phyloP scores from a whole-genome alignment of 2,329 filamentous ascomycete species.

The Stachybotrys chartarum region DNA sequence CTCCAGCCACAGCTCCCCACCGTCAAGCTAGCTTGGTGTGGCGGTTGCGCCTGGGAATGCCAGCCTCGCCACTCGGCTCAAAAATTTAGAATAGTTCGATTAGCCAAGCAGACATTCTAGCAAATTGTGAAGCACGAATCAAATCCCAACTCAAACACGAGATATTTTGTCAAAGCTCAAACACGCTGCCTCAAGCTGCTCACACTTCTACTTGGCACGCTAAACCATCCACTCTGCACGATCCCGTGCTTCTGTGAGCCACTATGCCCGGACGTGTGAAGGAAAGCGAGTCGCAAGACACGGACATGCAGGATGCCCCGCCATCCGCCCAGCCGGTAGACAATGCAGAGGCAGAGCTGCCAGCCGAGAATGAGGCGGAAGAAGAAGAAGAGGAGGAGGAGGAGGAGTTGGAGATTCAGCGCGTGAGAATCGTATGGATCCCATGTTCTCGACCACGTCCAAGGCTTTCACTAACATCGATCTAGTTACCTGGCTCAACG shows the following conservation, averaged over 20 bases:
- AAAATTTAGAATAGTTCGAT: background rate
- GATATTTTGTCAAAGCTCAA: no score
- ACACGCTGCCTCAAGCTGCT: no score
- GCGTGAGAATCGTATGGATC: constrained; percentile 53
- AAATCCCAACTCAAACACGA: no score
- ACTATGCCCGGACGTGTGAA: constrained; percentile 34
- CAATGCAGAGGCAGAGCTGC: constrained; percentile 26
- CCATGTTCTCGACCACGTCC: background rate
- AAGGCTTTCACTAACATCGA: constrained; percentile 5
- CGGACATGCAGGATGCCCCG: constrained; percentile 38
- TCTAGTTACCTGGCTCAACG: constrained; percentile 73
- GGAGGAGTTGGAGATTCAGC: constrained; percentile 42
- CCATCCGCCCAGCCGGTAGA: constrained; percentile 27
- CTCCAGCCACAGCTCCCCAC: background rate
- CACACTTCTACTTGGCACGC: no score
- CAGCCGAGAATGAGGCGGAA: constrained; percentile 28
- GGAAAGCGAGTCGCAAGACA: constrained; percentile 22
- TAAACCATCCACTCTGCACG: no score
- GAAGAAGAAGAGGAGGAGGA: constrained; percentile 40
- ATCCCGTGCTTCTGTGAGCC: no score
- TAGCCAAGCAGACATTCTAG: no score
- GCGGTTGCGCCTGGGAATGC: background rate
- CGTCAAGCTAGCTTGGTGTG: background rate
- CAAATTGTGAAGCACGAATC: no score
- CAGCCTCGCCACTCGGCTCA: background rate